Evolutionary conservation across 179 eudicot genomes (phyloP).

Genomic region (Spergularia azorica): DNA sequence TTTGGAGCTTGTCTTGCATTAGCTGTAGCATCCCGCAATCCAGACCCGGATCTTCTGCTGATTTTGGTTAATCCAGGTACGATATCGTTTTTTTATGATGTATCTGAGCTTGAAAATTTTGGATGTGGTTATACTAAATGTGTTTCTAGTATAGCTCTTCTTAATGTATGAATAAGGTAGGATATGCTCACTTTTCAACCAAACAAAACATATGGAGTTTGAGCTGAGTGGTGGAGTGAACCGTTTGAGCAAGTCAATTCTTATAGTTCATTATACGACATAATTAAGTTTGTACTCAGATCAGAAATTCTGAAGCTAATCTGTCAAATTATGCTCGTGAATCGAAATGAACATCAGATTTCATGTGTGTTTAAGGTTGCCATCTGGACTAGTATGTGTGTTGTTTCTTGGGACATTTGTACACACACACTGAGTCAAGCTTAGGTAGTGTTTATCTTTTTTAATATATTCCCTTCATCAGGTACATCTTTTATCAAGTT

Average conservation of each 20-base stretch:
- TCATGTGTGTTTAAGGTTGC: neutral
- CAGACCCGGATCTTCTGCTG: conserved; percentile 57
- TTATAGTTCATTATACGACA: neutral
- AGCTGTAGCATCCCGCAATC: conserved; percentile 69
- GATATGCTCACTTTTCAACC: neutral
- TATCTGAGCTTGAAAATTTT: neutral
- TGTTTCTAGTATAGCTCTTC: too few relatives aligned
- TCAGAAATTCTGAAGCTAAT: neutral
- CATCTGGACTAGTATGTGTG: neutral
- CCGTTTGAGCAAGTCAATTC: neutral
- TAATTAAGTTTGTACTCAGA: neutral
- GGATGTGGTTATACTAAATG: neutral
- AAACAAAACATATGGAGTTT: neutral
- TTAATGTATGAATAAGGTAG: neutral
- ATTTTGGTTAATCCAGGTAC: conserved; percentile 80
- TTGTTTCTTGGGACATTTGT: neutral
- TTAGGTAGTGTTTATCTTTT: neutral
- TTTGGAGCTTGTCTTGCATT: conserved; percentile 81
- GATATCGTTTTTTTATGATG: neutral
- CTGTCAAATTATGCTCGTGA: neutral
- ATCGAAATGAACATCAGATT: neutral
- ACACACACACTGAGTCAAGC: neutral
- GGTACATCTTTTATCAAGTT: conserved; percentile 73
- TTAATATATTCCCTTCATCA: conserved; percentile 29
- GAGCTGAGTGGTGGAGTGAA: neutral